Evolutionary conservation across 352 stramenopile species (phyloP).

Genomic region (Stramenopiles sp.): DNA sequence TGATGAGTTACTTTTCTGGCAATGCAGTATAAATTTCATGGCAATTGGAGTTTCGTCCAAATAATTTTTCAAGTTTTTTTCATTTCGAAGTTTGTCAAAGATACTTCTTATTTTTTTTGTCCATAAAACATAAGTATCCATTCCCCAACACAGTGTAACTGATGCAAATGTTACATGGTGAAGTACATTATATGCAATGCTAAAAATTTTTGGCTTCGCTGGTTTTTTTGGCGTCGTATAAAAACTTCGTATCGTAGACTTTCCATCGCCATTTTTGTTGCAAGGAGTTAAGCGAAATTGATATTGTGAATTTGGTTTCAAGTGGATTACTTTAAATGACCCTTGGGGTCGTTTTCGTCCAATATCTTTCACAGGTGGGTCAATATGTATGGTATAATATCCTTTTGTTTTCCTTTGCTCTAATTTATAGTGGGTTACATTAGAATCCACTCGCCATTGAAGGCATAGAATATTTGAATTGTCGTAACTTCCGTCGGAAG

Average conservation of each 20-base stretch:
- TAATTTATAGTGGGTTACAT: neutral
- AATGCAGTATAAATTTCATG: neutral
- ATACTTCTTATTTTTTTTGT: neutral
- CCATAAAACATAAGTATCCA: neutral
- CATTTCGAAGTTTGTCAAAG: neutral
- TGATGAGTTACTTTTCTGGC: neutral
- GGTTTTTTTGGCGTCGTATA: neutral
- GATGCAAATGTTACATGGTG: neutral
- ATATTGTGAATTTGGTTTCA: neutral
- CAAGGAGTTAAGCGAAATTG: neutral
- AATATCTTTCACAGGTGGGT: neutral
- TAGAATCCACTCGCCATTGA: neutral
- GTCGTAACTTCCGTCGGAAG: too few species aligned
- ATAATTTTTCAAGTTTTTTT: neutral
- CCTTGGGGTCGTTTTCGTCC: neutral
- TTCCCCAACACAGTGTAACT: neutral
- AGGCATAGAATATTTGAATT: neutral
- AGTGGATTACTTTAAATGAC: neutral
- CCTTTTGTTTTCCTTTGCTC: neutral
- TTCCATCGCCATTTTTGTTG: neutral
- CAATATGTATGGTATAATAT: neutral
- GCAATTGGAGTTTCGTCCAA: neutral
- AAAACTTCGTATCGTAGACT: neutral
- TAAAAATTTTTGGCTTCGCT: neutral
- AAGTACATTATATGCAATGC: neutral